Evolutionary conservation across 139 green algal species (phyloP).

Genomic region (Chlamydomonas incerta): DNA sequence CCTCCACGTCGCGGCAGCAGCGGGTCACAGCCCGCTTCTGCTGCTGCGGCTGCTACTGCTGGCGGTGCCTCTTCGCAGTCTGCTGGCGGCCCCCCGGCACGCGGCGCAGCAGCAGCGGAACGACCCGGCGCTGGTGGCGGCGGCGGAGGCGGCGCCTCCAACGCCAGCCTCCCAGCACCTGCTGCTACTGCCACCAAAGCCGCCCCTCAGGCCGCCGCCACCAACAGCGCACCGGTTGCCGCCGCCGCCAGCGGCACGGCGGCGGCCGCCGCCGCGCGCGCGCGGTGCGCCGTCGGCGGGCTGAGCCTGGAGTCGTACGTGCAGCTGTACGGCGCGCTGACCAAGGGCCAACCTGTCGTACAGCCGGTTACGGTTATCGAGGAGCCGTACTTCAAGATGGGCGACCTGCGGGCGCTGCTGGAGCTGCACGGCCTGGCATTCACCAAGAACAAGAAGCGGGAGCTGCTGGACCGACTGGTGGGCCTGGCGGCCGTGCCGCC

Average conservation of each 20-base stretch:
- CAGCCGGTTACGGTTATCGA: slow-evolving; percentile 46
- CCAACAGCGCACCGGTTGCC: no score
- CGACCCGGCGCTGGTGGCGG: no score
- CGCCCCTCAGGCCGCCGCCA: no score
- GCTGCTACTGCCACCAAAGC: no score
- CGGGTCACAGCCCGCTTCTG: no score
- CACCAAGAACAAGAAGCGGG: slow-evolving; percentile 6
- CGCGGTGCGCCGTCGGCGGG: background rate
- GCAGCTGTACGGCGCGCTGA: slow-evolving; percentile 44
- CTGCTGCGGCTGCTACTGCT: no score
- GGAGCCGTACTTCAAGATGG: slow-evolving; percentile 48
- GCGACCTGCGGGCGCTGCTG: slow-evolving; percentile 42
- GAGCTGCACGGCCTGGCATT: slow-evolving; percentile 6
- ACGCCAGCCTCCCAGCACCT: no score
- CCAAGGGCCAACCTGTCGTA: slow-evolving; percentile 35
- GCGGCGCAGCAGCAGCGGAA: background rate
- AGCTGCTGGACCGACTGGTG: slow-evolving; percentile 23
- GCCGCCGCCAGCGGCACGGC: background rate
- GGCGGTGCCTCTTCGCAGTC: no score
- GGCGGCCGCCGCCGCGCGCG: background rate
- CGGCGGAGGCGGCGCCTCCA: no score
- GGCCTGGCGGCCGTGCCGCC: background rate
- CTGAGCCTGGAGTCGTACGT: slow-evolving; percentile 49
- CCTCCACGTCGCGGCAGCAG: no score
- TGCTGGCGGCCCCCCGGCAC: no score